Percentiles rank a stretch among this genome's conserved stretches.
Conservation (phyloP, 371 early-diverging fungal species). For the Rhizopus arrhizus region DNA sequence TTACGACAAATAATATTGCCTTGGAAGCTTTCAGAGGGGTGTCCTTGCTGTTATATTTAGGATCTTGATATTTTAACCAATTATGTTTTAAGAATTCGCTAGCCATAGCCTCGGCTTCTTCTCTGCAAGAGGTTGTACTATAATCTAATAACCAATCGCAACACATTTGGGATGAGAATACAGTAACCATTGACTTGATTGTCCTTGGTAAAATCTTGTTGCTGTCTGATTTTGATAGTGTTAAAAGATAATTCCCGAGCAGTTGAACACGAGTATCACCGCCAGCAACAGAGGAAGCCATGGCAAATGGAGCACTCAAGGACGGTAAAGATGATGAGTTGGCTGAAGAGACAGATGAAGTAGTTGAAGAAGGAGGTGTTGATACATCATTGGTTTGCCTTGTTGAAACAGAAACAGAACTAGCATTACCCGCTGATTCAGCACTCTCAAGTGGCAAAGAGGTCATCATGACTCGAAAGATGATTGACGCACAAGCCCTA, state of each 20-base stretch:
- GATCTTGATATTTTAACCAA: slow-evolving; percentile 57
- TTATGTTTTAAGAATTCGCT: slow-evolving; percentile 56
- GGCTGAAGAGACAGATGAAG: slow-evolving; percentile 26
- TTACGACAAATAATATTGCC: slow-evolving; percentile 23
- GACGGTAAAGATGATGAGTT: slow-evolving; percentile 30
- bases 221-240: slow-evolving; percentile 31
- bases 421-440: slow-evolving; percentile 24
- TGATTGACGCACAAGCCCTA: slow-evolving; percentile 30
- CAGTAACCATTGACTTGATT: slow-evolving; percentile 37
- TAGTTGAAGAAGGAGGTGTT: slow-evolving; percentile 25
- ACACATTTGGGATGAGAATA: slow-evolving; percentile 47
- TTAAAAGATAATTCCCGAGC: slow-evolving; percentile 44
- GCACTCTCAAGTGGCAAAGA: slow-evolving; percentile 42
- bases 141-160: slow-evolving; percentile 68
- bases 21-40: slow-evolving; percentile 27
- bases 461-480: slow-evolving; percentile 51
- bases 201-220: slow-evolving; percentile 14
- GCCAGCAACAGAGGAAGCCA: slow-evolving; percentile 24
- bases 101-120: slow-evolving; percentile 61
- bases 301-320: slow-evolving; percentile 30
- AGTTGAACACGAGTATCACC: slow-evolving; percentile 43
- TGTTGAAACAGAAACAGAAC: slow-evolving; percentile 19
- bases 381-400: slow-evolving; percentile 4
- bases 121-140: slow-evolving; percentile 60
- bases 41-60: slow-evolving; percentile 11